A percentile compares a stretch with the other conserved stretches of the same genome.
Evolutionary conservation across 495 filamentous ascomycete genomes (phyloP).

Genomic region (Neurospora intermedia): DNA sequence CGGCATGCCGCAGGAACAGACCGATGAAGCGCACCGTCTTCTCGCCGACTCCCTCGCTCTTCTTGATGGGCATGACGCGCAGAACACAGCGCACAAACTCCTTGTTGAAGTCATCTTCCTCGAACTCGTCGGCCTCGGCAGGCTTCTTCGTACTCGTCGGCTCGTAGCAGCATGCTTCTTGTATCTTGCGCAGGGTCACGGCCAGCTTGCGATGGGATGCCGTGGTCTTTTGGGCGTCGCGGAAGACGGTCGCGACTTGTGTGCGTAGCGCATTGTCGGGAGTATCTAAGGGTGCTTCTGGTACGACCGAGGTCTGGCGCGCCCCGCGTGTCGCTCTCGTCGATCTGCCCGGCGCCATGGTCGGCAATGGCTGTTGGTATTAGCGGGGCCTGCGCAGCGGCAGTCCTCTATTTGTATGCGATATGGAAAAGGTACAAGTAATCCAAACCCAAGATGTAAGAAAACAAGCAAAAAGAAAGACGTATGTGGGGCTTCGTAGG

Average conservation of each 20-base stretch:
- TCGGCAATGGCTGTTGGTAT: not conserved
- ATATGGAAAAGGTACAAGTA: not conserved
- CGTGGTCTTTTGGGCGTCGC: constrained; percentile 76
- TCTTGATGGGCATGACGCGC: constrained; percentile 76
- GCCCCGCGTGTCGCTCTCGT: constrained; percentile 53
- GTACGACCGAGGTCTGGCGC: constrained; percentile 46
- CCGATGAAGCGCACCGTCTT: constrained; percentile 75
- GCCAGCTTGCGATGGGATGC: constrained; percentile 83
- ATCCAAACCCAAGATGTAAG: not conserved
- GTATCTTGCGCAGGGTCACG: constrained; percentile 73
- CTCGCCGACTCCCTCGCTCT: constrained; percentile 83
- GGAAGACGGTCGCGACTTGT: constrained; percentile 70
- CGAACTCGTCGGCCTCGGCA: constrained; percentile 44
- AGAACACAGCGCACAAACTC: constrained; percentile 77
- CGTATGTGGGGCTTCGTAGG: not conserved
- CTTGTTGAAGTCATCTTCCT: constrained; percentile 75
- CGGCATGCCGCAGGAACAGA: constrained; percentile 69
- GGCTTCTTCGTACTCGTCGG: constrained; percentile 43
- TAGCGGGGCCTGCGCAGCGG: not conserved
- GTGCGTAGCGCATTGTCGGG: constrained; percentile 58
- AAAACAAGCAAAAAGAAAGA: not conserved
- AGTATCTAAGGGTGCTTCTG: constrained; percentile 63
- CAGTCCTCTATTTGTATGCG: not conserved
- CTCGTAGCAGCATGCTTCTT: constrained; percentile 81
- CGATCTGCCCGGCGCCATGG: constrained; percentile 17